phyloP scores from a whole-genome alignment of 2,329 filamentous ascomycete genomes.

The Clarireedia monteithiana region DNA sequence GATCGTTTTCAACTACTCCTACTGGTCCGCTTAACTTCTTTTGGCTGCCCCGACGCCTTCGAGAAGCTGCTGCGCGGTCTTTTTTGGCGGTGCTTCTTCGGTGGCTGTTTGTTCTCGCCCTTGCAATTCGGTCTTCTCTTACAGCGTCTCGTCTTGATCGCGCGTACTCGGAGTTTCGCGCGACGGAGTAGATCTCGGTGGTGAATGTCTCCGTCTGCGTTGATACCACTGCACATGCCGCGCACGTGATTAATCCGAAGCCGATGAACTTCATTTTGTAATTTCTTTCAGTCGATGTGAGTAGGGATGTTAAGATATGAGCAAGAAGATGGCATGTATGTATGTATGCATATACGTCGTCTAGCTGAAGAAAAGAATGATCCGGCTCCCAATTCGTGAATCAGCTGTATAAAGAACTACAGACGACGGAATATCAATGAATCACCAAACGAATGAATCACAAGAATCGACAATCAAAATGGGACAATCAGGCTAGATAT shows the following conservation, averaged over 20 bases:
- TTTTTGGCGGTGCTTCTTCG: background rate
- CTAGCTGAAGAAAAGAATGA: no score
- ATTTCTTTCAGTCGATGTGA: background rate
- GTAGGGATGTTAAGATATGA: background rate
- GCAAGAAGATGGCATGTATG: background rate
- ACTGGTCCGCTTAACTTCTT: background rate
- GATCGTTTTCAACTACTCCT: slow-evolving; percentile 5
- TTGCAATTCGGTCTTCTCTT: background rate
- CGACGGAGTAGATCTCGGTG: slow-evolving; percentile 1
- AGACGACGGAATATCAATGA: no score
- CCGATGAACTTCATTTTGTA: background rate
- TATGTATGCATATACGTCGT: background rate
- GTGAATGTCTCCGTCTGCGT: slow-evolving; percentile 1
- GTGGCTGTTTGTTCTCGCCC: slow-evolving; percentile 2
- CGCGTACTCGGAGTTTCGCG: slow-evolving; percentile 3
- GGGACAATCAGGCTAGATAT: no score
- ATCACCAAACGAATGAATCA: no score
- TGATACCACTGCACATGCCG: background rate
- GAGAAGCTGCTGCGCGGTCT: background rate
- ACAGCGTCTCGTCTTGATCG: background rate
- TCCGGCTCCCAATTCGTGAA: no score
- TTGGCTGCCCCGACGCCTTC: background rate
- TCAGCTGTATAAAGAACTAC: no score
- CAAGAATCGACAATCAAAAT: no score
- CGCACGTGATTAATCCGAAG: background rate